A percentile compares a stretch with the other conserved stretches of the same genome.
Evolutionary conservation across 2,329 filamentous ascomycete species (phyloP).

Genomic region (Aureobasidium sp.): DNA sequence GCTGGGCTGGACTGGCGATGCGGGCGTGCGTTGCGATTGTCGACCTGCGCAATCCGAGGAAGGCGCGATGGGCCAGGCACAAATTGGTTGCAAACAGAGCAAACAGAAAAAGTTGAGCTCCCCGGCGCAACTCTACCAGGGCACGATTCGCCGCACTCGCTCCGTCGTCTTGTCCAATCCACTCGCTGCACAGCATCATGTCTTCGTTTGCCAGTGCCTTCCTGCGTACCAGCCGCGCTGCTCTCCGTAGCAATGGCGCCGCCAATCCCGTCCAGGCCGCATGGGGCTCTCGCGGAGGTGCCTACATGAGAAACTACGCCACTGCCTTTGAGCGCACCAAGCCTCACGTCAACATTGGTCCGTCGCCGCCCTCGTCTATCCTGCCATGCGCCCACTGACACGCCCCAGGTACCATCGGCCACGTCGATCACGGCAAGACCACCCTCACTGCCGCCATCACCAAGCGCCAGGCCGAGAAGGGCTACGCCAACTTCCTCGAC

Average conservation of each 20-base stretch:
- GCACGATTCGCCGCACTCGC: conserved; percentile 2
- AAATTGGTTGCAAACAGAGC: conserved; percentile 8
- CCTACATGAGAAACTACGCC: conserved; percentile 56
- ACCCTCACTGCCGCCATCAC: conserved; percentile 98
- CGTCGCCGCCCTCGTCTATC: conserved; percentile 45
- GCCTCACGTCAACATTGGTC: conserved; percentile 97
- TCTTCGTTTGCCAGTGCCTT: conserved; percentile 76
- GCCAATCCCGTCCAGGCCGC: conserved; percentile 70
- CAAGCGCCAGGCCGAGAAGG: conserved; percentile 94
- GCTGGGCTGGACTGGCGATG: not conserved
- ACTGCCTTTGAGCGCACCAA: conserved; percentile 77
- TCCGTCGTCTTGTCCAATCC: conserved; percentile 19
- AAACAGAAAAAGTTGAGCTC: conserved; percentile 15
- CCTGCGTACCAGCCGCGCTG: conserved; percentile 71
- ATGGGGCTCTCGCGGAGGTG: conserved; percentile 55
- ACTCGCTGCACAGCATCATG: conserved; percentile 51
- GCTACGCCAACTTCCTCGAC: conserved; percentile 87
- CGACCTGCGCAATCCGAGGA: not conserved
- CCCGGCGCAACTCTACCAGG: not conserved
- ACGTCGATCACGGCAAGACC: conserved; percentile 82
- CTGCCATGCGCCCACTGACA: conserved; percentile 74
- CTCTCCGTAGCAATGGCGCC: conserved; percentile 61
- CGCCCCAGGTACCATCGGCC: conserved; percentile 77
- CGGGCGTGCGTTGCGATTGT: not conserved
- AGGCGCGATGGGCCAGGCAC: not conserved